A percentile compares a stretch with the other conserved stretches of the same genome.
phyloP scores from a whole-genome alignment of 257 asterid genomes.

The Agastache rugosa region DNA sequence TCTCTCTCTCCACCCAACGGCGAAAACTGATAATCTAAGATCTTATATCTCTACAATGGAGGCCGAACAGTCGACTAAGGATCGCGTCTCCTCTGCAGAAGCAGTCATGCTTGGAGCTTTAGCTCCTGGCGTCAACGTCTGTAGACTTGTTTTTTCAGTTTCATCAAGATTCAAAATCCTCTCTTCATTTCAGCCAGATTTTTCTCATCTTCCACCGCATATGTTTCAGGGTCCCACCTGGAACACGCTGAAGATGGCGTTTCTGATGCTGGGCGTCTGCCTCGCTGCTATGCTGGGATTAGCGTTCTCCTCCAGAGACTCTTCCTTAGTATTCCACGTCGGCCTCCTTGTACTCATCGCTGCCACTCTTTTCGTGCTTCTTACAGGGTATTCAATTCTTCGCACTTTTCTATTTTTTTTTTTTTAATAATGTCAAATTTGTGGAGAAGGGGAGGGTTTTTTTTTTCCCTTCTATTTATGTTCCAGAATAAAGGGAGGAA shows the following conservation, averaged over 20 bases:
- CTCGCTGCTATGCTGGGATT: conserved; percentile 80
- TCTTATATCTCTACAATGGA: conserved; percentile 49
- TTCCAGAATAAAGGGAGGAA: not conserved
- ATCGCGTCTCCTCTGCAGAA: conserved; percentile 57
- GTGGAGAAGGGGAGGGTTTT: no score
- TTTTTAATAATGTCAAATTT: conserved; percentile 5
- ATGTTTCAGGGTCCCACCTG: conserved; percentile 77
- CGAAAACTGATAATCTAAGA: conserved; percentile 28
- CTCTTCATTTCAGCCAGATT: no score
- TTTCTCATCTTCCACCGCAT: not conserved
- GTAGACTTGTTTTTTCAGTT: conserved; percentile 23
- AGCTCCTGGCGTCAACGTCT: conserved; percentile 90
- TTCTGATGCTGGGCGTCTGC: conserved; percentile 77
- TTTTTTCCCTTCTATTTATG: not conserved
- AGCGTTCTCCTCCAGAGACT: conserved; percentile 83
- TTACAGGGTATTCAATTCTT: conserved; percentile 55
- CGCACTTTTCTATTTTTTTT: not conserved
- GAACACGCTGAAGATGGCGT: conserved; percentile 80
- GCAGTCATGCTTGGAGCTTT: conserved; percentile 84
- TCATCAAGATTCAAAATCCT: conserved; percentile 12
- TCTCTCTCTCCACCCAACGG: not conserved
- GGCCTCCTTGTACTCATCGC: conserved; percentile 71
- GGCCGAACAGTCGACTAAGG: conserved; percentile 39
- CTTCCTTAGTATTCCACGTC: conserved; percentile 71
- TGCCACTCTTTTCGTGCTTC: conserved; percentile 82